Base-by-base conservation (phyloP, 768 basidiomycete species). In the Hirschioporus abietinus region DNA sequence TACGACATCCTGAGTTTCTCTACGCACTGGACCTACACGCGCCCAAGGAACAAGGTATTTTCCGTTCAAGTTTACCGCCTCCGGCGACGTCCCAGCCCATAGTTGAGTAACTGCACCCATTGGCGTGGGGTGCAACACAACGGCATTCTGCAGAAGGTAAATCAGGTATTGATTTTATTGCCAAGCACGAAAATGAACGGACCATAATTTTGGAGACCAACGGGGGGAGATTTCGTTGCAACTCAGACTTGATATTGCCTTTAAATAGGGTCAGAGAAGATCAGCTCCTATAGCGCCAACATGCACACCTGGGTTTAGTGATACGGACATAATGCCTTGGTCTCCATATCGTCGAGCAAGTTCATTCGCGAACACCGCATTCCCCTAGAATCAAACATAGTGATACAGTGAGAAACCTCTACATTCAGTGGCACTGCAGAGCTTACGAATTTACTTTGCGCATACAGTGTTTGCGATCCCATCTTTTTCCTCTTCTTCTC, bases 71-170 rank as follows among this genome's bases (percentile, higher is more conserved):
- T 69, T 66, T 3, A 71, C 76, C 5, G 78, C 83, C 27, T 79
- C 80, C 0, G 76, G 71, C 0, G 77, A 72, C 0, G 84, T 86
- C 4, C 81, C 85, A 10, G 82, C 85, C 67, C 78, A 81, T 0
- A 81, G 68, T 63, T 76, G 78, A 5, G 79, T 79, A 25, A 78
- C 67, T 6, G 79, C 78, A 25, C 81, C 81, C n/a, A 71, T 66
- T 12, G 68, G 65, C 10, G 71, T 65, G 35, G 74, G 74, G 58
- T 74, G 73, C 12, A 72, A 34, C 12, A 74, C 42, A 20, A 20
- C 20, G 3, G 42, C 4, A 20, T 52, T 15, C 42, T 52, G 42
- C 42, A 23, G 30, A 70, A 25, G 64, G 24, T 57, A 71, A 61
- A 8, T 66, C 52, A 15, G 61, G 25, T 52, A 66, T n/a, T 10